phyloP scores from a whole-genome alignment of 1,284 basidiomycete species.

The Phylloporus sp. region DNA sequence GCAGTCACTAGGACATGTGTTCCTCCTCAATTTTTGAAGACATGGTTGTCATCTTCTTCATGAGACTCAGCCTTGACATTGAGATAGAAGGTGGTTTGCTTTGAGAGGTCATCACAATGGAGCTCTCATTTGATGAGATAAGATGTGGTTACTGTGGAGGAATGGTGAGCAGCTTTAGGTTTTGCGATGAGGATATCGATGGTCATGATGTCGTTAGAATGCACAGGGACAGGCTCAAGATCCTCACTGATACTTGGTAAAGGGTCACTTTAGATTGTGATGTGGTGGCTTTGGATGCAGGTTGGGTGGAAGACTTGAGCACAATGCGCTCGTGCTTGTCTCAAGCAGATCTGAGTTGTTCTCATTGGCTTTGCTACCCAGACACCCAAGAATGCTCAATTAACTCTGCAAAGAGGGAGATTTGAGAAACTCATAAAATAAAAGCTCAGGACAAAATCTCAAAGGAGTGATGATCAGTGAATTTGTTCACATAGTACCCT shows the following conservation, averaged over 20 bases:
- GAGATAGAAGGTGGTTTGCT: constrained; percentile 36
- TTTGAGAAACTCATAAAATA: too few relatives aligned
- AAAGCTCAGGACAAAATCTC: too few relatives aligned
- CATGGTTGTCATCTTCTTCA: constrained; percentile 62
- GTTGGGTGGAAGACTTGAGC: too few relatives aligned
- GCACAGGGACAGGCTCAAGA: constrained; percentile 19
- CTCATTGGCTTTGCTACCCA: constrained; percentile 51
- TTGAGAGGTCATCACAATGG: constrained; percentile 39
- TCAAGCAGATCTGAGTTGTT: too few relatives aligned
- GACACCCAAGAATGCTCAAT: too few relatives aligned
- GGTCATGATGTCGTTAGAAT: constrained; percentile 64
- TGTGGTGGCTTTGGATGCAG: constrained; percentile 39
- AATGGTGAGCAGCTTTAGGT: constrained; percentile 19
- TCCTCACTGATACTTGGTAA: constrained; percentile 50
- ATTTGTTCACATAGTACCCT: too few relatives aligned
- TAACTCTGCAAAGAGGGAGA: too few relatives aligned
- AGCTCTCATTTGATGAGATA: constrained; percentile 39
- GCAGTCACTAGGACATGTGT: constrained; percentile 18
- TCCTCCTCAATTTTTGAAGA: constrained; percentile 77
- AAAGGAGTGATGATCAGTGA: too few relatives aligned
- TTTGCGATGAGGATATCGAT: constrained; percentile 49
- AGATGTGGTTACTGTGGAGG: constrained; percentile 14
- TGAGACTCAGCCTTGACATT: constrained; percentile 39
- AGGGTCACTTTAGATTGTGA: constrained; percentile 30
- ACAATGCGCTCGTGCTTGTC: too few relatives aligned